These are phyloP conservation scores for Trichoderma virens DNA, from an alignment of 495 filamentous ascomycete species.

Conservation along the genomic window DNA sequence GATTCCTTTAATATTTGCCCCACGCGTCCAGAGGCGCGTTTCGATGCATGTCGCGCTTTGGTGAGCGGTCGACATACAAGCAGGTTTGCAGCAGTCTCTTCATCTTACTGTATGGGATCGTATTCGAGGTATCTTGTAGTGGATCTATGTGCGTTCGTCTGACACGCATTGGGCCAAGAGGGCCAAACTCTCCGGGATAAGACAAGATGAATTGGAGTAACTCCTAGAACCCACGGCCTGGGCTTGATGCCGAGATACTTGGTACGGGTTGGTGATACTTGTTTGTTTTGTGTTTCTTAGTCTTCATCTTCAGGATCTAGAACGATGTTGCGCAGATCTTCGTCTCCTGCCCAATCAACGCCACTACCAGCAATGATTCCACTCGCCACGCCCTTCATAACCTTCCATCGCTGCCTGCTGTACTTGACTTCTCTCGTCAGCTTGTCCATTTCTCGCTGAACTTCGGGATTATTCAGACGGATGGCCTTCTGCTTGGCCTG, in stretches of 20 bases:
- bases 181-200: no score
- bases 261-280: no score
- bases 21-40: background rate
- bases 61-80: no score
- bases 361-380: slow-evolving; percentile 77
- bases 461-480: slow-evolving; percentile 39
- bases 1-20: slow-evolving; percentile 11
- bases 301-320: slow-evolving; percentile 57
- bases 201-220: no score
- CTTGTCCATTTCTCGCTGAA: slow-evolving; percentile 43
- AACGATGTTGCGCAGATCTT: slow-evolving; percentile 60
- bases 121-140: background rate
- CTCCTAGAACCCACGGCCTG: no score
- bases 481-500: slow-evolving; percentile 46
- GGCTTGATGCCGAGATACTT: no score
- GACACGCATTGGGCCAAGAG: background rate
- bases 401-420: slow-evolving; percentile 57
- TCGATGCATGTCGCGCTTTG: background rate
- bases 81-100: no score
- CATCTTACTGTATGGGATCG: background rate
- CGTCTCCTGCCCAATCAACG: slow-evolving; percentile 71
- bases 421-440: slow-evolving; percentile 48
- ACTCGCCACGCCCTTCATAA: slow-evolving; percentile 66
- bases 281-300: background rate
- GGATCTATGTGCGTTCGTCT: background rate